phyloP scores from a whole-genome alignment of 1,284 basidiomycete genomes.

The Porogramme epimiltina region DNA sequence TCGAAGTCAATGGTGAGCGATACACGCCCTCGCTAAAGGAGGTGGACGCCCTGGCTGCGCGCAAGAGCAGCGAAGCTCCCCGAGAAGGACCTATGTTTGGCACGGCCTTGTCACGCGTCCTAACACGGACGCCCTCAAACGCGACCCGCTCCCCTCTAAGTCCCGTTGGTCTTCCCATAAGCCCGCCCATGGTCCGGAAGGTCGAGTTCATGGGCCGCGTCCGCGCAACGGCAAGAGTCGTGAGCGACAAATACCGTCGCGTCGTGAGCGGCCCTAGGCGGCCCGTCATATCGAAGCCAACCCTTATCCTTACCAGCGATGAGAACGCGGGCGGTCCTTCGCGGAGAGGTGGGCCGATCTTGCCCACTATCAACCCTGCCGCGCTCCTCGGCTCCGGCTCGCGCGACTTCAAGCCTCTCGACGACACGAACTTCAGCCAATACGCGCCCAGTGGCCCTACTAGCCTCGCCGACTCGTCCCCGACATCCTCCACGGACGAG shows the following conservation, averaged over 20 bases:
- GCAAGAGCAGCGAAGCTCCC: constrained; percentile 11
- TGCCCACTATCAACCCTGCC: too few relatives aligned
- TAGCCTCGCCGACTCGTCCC: constrained; percentile 51
- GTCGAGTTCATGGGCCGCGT: constrained; percentile 64
- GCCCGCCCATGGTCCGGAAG: constrained; percentile 65
- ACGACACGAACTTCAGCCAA: constrained; percentile 40
- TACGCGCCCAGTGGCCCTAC: constrained; percentile 41
- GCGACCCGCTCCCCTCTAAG: constrained; percentile 16
- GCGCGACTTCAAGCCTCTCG: constrained; percentile 38
- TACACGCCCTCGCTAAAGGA: constrained; percentile 8
- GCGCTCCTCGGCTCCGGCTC: background rate
- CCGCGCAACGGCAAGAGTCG: constrained; percentile 60
- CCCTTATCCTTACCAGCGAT: constrained; percentile 29
- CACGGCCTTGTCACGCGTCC: constrained; percentile 50
- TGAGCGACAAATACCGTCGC: constrained; percentile 53
- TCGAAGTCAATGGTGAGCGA: constrained; percentile 32
- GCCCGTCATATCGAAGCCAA: constrained; percentile 32
- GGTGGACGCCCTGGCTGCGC: constrained; percentile 10
- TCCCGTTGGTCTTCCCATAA: constrained; percentile 26
- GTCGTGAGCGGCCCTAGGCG: constrained; percentile 44
- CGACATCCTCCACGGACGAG: constrained; percentile 61
- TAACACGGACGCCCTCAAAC: constrained; percentile 36
- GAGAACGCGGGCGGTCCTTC: constrained; percentile 7
- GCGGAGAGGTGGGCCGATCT: too few relatives aligned
- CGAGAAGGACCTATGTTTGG: constrained; percentile 40